Evolutionary conservation across 768 basidiomycete species (phyloP), one percentile per base, ranked within the genome.

Genomic region (Kwoniella dejecticola): DNA sequence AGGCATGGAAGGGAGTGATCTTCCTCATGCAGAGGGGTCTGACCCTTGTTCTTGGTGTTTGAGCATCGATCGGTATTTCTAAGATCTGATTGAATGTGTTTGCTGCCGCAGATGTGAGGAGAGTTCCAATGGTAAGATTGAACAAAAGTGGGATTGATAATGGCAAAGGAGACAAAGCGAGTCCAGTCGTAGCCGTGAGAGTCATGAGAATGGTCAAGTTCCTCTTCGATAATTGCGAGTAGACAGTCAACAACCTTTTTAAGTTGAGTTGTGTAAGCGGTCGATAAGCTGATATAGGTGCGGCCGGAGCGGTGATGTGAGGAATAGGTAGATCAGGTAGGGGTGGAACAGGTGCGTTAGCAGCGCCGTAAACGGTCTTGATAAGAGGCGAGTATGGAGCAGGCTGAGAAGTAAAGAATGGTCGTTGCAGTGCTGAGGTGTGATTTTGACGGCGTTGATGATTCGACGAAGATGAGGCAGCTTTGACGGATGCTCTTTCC

Each of bases 1-100:
- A 82, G 1, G 92, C 93, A 76, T 98, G 95, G 13, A 89, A 76
- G 0, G 94, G 89, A 1, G 86, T 86, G 64, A 98, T 86, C n/a
- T 88, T 87, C 30, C 88, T 82, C 17, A 90, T 85, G 1, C 92
- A 91, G 24, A 99, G 85, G 0, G 95, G 93, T 17, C 96, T 82
- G 56, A 83, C 87, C 29, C 94, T 85, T 0, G 96, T 98, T 46
- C 96, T 85, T 0, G 87, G 83, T 88, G 97, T 98, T 76, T 99
- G 96, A 0, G 96, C 94, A 72, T 99, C 96, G 66, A 92, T 90
- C 0, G 96, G 96, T 6, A 90, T 83, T 79, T 99, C 96, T 72
- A 93, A 88, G 2, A 98, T 81, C 77, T 99, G 92, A 80, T 99
- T 99, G 70, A 96, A 83, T 1, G 95, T 84, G 75, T 97, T 97